Conservation (phyloP, 371 early-diverging fungal genomes). For the Mucor indicus region DNA sequence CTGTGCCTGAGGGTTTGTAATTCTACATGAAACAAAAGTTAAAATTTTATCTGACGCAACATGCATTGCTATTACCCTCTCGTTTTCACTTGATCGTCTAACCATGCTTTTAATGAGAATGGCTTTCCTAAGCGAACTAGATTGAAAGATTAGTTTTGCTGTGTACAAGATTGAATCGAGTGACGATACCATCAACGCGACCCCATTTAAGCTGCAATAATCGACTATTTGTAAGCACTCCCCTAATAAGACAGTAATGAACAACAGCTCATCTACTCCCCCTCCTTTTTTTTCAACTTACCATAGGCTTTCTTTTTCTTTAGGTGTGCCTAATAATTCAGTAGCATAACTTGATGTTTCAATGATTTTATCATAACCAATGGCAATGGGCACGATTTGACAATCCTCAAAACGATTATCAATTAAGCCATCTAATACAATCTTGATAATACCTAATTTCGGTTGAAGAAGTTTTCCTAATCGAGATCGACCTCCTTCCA, state of each 20-base stretch:
- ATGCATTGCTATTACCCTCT: conserved; percentile 36
- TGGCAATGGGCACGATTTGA: conserved; percentile 79
- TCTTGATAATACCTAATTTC: conserved; percentile 81
- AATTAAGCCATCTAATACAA: conserved; percentile 73
- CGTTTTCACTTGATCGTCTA: conserved; percentile 54
- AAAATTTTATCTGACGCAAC: not conserved
- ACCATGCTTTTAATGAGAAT: conserved; percentile 67
- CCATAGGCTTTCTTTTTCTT: conserved; percentile 80
- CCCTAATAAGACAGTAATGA: no score
- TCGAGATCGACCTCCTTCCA: conserved; percentile 85
- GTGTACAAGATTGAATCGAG: no score
- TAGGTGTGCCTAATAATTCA: conserved; percentile 82
- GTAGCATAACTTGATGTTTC: conserved; percentile 73
- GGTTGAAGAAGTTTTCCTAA: conserved; percentile 77
- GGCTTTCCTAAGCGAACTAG: conserved; percentile 75
- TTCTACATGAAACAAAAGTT: conserved; percentile 5
- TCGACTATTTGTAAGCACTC: conserved; percentile 55
- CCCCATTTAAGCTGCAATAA: conserved; percentile 77
- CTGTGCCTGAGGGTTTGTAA: no score
- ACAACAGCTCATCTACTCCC: no score
- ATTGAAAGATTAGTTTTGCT: not conserved
- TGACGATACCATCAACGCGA: conserved; percentile 60
- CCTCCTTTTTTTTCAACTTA: conserved; percentile 5
- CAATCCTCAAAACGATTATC: conserved; percentile 63
- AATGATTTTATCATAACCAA: conserved; percentile 88